Evolutionary conservation across 73 alveolate genomes (phyloP).

Genomic region (Paramecium sexaurelia): DNA sequence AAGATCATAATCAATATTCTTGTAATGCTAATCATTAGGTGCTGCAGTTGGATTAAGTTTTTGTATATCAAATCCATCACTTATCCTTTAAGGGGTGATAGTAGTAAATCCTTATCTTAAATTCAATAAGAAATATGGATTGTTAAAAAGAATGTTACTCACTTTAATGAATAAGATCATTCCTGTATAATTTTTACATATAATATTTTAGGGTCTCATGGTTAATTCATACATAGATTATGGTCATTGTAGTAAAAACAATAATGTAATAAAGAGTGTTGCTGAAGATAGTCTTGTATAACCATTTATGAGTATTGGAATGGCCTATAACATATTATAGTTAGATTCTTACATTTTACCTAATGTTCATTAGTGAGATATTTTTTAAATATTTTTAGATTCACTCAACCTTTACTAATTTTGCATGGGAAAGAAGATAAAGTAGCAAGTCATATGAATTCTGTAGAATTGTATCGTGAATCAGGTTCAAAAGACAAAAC

Average conservation of each 20-base stretch:
- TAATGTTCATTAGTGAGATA: not conserved
- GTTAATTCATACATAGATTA: conserved; percentile 35
- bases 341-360: not conserved
- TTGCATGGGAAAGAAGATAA: conserved; percentile 53
- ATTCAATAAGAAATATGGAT: conserved; percentile 13
- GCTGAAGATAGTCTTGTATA: conserved; percentile 26
- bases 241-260: conserved; percentile 51
- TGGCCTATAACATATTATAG: conserved; percentile 37
- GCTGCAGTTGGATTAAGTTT: conserved; percentile 57
- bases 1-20: conserved; percentile 44
- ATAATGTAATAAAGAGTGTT: not conserved
- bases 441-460: conserved; percentile 53
- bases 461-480: conserved; percentile 27
- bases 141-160: not conserved
- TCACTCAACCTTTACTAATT: conserved; percentile 19
- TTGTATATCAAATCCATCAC: conserved; percentile 27
- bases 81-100: conserved; percentile 4
- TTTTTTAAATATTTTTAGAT: not conserved
- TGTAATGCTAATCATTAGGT: conserved; percentile 31
- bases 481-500: conserved; percentile 17
- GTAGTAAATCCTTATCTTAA: conserved; percentile 36
- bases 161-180: not conserved
- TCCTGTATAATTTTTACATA: not conserved
- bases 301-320: conserved; percentile 32
- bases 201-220: conserved; percentile 35